Base-by-base conservation (phyloP, 2,329 filamentous ascomycete species). In the Penicillium sp. region DNA sequence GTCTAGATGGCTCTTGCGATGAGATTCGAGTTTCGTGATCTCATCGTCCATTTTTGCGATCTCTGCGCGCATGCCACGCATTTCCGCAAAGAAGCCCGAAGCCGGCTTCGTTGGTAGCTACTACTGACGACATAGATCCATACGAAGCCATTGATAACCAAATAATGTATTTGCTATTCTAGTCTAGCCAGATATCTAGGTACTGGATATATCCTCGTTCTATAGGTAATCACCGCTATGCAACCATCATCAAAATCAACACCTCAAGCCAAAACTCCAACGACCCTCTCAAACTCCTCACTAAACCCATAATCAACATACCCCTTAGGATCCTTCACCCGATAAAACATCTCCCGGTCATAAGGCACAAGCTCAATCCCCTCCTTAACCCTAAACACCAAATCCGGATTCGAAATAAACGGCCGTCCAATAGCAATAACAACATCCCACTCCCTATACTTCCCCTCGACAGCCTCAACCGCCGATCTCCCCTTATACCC, bases 351-450 rank as follows among this genome's bases (percentile, higher is more conserved):
- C 0, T 65, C 55, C 8, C 74, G 58, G 41, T 74, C 54, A 46
- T 76, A 76, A 7, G 64, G 59, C 5, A 60, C 62, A 11, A 77
- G 52, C 1, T 63, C 55, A 8, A 77, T 53, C 0, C 64, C 64
- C 31, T 72, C 50, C 63, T 68, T 64, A 1, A 75, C 42, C n/a
- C 70, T 64, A 58, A 68, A 75, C 1, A 71, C 64, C 44, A 78
- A 51, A 47, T 78, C 75, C 0, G 75, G 75, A 46, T 72, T 78
- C 12, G 74, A 58, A 13, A 73, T 73, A 46, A 68, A 78, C 7
- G 64, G 64, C 19, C 75, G 59, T 2, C 75, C 75, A 61, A 77
- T 72, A 0, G 59, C 69, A 35, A 76, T 52, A 14, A 68, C 36
- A 12, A 65, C 52, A 35, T 70, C 61, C 37, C 63, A 50, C 18